Percentiles rank a stretch among this genome's conserved stretches.
Conservation (phyloP, 208 protist species). For the Leishmania major region DNA sequence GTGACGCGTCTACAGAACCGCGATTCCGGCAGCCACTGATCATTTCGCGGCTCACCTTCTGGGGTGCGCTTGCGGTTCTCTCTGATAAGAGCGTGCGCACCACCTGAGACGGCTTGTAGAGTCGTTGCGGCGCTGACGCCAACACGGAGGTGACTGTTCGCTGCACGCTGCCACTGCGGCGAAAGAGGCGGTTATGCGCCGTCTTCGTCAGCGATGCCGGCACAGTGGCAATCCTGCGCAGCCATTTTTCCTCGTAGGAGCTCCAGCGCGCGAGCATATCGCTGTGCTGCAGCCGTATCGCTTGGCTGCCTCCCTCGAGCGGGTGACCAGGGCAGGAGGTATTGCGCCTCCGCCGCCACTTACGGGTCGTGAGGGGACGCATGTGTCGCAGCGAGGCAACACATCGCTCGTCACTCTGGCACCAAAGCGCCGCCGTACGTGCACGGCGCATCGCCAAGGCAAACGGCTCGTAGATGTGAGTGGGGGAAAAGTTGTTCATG, state of each 20-base stretch:
- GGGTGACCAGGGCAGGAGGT: slow-evolving; percentile 11
- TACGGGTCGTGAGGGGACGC: slow-evolving; percentile 7
- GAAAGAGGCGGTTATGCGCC: no score
- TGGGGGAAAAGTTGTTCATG: slow-evolving; percentile 26
- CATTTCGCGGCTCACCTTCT: slow-evolving; percentile 3
- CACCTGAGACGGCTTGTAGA: slow-evolving; percentile 1
- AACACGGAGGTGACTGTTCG: neutral
- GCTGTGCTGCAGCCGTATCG: slow-evolving; percentile 17
- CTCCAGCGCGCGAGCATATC: slow-evolving; percentile 10
- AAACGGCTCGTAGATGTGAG: slow-evolving; percentile 31
- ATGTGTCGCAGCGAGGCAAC: neutral
- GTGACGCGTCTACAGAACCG: neutral
- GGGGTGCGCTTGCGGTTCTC: neutral
- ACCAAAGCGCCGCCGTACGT: slow-evolving; percentile 12
- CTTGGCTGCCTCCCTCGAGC: slow-evolving; percentile 7
- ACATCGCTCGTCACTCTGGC: slow-evolving; percentile 6
- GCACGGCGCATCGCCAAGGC: slow-evolving; percentile 33
- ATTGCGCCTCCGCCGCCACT: neutral
- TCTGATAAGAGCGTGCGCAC: slow-evolving; percentile 11
- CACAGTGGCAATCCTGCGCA: neutral
- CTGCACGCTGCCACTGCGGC: neutral
- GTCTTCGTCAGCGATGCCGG: neutral
- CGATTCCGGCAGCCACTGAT: slow-evolving; percentile 8
- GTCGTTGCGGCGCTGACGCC: no score
- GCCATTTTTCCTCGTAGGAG: slow-evolving; percentile 16